Evolutionary conservation across 2,329 filamentous ascomycete genomes (phyloP).

Genomic region (Knoxdaviesia capensis): DNA sequence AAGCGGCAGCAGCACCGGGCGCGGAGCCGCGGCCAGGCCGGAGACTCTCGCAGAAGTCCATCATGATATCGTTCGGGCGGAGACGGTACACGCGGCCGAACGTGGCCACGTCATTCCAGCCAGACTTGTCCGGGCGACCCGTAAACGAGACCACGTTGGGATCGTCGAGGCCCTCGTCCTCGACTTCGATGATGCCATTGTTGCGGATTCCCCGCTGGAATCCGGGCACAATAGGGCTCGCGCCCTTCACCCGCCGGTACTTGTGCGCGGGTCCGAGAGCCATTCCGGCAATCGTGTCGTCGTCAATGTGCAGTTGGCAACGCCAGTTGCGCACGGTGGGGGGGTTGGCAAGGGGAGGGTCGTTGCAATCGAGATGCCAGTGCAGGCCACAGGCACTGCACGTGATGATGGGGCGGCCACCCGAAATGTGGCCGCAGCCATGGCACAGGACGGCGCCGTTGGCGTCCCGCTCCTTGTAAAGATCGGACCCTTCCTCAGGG

Average conservation of each 20-base stretch:
- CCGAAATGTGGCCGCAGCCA: conserved; percentile 47
- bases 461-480: conserved; percentile 45
- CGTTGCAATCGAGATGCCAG: conserved; percentile 87
- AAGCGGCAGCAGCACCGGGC: no score
- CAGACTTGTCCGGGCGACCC: conserved; percentile 18
- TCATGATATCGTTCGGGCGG: conserved; percentile 41
- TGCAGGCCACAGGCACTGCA: conserved; percentile 66
- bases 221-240: conserved; percentile 27
- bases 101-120: conserved; percentile 35
- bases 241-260: conserved; percentile 38
- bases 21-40: no score
- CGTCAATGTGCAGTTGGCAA: conserved; percentile 72
- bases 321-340: conserved; percentile 64
- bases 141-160: no score
- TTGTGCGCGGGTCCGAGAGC: conserved; percentile 38
- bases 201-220: conserved; percentile 46
- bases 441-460: conserved; percentile 65
- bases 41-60: conserved; percentile 47
- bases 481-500: conserved; percentile 44
- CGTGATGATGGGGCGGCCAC: conserved; percentile 54
- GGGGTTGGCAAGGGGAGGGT: conserved; percentile 63
- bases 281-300: conserved; percentile 43
- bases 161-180: conserved; percentile 36
- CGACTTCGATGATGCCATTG: conserved; percentile 53
- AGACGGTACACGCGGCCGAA: conserved; percentile 48